Percentiles rank a stretch among this genome's conserved stretches.
Conservation (phyloP, 2,329 filamentous ascomycete genomes). For the Eutypella sp. region DNA sequence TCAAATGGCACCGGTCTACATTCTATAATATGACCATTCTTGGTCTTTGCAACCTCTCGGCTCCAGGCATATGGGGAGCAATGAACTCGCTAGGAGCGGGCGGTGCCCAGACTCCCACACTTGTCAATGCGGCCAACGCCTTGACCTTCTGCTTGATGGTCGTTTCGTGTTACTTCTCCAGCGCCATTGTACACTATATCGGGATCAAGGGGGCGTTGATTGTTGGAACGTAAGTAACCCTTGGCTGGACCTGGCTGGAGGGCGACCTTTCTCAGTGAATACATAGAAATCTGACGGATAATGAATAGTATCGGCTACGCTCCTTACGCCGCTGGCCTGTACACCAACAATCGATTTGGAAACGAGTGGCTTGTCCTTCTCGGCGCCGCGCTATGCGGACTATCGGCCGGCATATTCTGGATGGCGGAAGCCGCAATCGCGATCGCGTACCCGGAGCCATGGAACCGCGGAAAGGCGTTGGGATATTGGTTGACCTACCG, state of each 20-base stretch:
- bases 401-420: constrained; percentile 71
- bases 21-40: constrained; percentile 70
- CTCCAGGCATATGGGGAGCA: constrained; percentile 67
- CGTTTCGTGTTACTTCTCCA: constrained; percentile 62
- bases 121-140: constrained; percentile 67
- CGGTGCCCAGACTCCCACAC: constrained; percentile 57
- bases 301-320: constrained; percentile 56
- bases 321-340: constrained; percentile 65
- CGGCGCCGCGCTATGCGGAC: constrained; percentile 63
- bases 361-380: constrained; percentile 64
- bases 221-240: constrained; percentile 54
- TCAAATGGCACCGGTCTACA: constrained; percentile 66
- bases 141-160: constrained; percentile 71
- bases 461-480: constrained; percentile 59
- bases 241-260: not conserved
- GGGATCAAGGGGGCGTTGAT: constrained; percentile 68
- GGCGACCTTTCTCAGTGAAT: constrained; percentile 2
- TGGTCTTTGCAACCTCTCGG: constrained; percentile 64
- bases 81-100: constrained; percentile 72
- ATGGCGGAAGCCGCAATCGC: constrained; percentile 70
- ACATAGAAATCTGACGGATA: not conserved
- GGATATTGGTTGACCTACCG: constrained; percentile 62
- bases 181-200: constrained; percentile 58
- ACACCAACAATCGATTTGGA: constrained; percentile 67
- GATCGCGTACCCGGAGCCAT: constrained; percentile 66